Percentiles rank a stretch among this genome's conserved stretches.
These are phyloP conservation scores for Apocynum venetum DNA, from an alignment of 257 asterid genomes.

Conservation along the genomic window DNA sequence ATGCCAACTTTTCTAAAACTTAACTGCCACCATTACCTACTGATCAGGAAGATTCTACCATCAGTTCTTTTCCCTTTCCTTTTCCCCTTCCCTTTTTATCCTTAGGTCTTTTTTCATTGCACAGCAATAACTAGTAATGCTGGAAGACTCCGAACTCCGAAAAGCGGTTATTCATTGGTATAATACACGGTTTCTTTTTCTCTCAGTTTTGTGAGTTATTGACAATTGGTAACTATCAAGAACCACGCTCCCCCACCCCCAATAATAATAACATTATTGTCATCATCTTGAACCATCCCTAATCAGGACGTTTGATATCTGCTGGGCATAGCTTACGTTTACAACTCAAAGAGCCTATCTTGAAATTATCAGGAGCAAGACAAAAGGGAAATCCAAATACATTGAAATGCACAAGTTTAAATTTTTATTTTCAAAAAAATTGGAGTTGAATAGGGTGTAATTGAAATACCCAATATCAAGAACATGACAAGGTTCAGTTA, in stretches of 20 bases:
- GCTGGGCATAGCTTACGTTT: background rate
- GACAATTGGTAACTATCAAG: background rate
- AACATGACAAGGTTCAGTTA: conserved; percentile 79
- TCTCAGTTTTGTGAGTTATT: background rate
- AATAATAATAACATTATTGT: too few species aligned
- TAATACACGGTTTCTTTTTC: background rate
- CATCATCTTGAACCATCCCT: too few species aligned
- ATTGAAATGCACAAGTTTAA: background rate
- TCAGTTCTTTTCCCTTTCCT: background rate
- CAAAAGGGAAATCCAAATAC: background rate
- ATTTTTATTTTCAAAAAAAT: background rate
- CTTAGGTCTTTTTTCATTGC: background rate
- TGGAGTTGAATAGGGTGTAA: background rate
- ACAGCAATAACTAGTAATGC: background rate
- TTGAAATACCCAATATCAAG: conserved; percentile 83
- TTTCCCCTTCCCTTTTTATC: background rate
- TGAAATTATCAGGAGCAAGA: too few species aligned
- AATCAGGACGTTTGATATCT: too few species aligned
- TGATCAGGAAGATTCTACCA: background rate
- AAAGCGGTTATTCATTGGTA: background rate
- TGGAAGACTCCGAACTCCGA: background rate
- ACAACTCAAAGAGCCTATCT: too few species aligned
- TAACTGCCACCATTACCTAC: background rate
- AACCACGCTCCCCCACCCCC: too few species aligned
- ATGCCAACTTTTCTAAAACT: background rate